Evolutionary conservation across 2,329 filamentous ascomycete species (phyloP).

Genomic region (Lojkania enalia): DNA sequence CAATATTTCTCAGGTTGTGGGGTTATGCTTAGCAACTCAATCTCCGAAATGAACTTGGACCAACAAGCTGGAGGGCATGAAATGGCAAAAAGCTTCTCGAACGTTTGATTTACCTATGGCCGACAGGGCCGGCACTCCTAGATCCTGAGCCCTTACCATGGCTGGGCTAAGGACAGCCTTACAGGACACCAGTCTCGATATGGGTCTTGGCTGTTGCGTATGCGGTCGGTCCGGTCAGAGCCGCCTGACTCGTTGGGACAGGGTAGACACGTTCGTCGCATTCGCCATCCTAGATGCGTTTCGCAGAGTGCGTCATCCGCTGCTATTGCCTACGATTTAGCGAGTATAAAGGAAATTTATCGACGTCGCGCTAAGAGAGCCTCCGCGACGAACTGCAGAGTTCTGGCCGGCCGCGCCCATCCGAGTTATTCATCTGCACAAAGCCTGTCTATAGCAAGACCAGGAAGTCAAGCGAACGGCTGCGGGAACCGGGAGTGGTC

Average conservation of each 20-base stretch:
- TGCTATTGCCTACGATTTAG: constrained; percentile 18
- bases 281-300: constrained; percentile 20
- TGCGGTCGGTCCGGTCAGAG: constrained; percentile 21
- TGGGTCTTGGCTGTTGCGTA: constrained; percentile 16
- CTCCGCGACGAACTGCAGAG: background rate
- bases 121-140: constrained; percentile 31
- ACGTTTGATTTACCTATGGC: constrained; percentile 23
- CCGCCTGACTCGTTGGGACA: constrained; percentile 25
- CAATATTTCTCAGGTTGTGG: constrained; percentile 18
- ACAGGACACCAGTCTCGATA: constrained; percentile 14
- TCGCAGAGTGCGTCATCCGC: constrained; percentile 15
- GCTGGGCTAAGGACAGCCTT: constrained; percentile 19
- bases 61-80: constrained; percentile 22
- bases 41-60: constrained; percentile 16
- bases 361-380: constrained; percentile 3
- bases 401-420: constrained; percentile 4
- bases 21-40: constrained; percentile 25
- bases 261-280: constrained; percentile 17
- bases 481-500: background rate
- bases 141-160: constrained; percentile 27
- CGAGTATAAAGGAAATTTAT: constrained; percentile 19
- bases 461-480: constrained; percentile 2
- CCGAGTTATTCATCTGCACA: background rate
- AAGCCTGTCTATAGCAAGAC: constrained; percentile 12
- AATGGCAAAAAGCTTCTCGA: constrained; percentile 34